Evolutionary conservation across 2,329 filamentous ascomycete species (phyloP).

Genomic region (Basipetospora chlamydospora): DNA sequence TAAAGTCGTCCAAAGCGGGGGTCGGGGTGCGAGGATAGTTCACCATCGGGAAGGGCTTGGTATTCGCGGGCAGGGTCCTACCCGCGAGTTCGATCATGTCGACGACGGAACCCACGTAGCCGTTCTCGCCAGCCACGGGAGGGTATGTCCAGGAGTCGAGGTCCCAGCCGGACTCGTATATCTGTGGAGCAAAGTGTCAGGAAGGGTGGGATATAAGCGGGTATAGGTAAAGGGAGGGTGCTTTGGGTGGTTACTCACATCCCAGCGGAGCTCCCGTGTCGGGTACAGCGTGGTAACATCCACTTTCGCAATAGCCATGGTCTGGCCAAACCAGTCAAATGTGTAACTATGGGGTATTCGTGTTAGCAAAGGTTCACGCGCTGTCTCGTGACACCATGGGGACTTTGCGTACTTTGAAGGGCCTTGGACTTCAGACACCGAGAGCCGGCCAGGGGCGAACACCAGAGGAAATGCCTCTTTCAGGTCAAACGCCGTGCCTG

Average conservation of each 20-base stretch:
- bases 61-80: neutral
- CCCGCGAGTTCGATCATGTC: conserved; percentile 7
- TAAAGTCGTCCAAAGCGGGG: conserved; percentile 1
- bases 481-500: conserved; percentile 3
- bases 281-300: conserved; percentile 5
- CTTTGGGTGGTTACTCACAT: conserved; percentile 6
- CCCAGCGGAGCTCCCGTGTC: conserved; percentile 8
- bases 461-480: conserved; percentile 3
- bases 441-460: neutral
- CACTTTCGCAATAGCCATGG: neutral
- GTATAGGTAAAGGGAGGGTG: neutral
- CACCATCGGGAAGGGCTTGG: neutral
- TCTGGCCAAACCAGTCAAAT: conserved; percentile 4
- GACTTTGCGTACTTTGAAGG: neutral
- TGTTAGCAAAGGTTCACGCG: too few species aligned
- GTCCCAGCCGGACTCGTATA: conserved; percentile 21
- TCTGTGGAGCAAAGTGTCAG: neutral
- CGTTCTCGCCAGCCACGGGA: conserved; percentile 19
- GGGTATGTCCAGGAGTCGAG: conserved; percentile 28
- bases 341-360: conserved; percentile 1
- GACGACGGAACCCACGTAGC: conserved; percentile 26
- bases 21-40: neutral
- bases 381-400: too few species aligned
- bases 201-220: neutral
- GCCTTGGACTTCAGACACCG: neutral